Conservation (phyloP, 352 stramenopile genomes). For the Aphanomyces euteiches region DNA sequence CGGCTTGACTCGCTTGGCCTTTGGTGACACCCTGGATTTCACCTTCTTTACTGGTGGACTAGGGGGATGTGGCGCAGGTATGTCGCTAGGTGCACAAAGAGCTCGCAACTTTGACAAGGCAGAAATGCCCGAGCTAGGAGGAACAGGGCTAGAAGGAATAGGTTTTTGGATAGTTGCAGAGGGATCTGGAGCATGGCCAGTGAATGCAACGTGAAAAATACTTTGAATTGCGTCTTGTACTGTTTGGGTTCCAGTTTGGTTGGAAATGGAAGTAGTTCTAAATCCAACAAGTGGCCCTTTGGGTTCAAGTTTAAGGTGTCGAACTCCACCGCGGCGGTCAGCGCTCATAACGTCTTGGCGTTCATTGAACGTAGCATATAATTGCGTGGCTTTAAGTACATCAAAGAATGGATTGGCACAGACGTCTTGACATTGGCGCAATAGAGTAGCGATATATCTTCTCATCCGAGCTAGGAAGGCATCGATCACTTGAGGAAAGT, state of each 20-base stretch:
- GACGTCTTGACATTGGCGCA: neutral
- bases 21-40: neutral
- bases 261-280: neutral
- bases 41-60: neutral
- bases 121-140: neutral
- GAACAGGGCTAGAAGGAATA: neutral
- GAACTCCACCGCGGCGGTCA: neutral
- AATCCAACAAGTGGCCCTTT: neutral
- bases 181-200: neutral
- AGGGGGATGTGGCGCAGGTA: neutral
- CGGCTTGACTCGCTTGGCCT: neutral
- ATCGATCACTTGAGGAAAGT: neutral
- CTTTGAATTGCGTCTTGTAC: neutral
- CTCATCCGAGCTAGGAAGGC: neutral
- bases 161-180: neutral
- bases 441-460: neutral
- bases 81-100: no score
- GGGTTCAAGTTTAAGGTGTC: constrained; percentile 5
- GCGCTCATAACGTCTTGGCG: neutral
- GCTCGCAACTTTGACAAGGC: no score
- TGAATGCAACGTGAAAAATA: neutral
- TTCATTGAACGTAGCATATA: constrained; percentile 1
- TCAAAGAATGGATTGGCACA: constrained; percentile 1
- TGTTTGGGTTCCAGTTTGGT: neutral
- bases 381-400: neutral